Base-by-base conservation (phyloP, 2,329 filamentous ascomycete species). In the Microcyclosporella mali region DNA sequence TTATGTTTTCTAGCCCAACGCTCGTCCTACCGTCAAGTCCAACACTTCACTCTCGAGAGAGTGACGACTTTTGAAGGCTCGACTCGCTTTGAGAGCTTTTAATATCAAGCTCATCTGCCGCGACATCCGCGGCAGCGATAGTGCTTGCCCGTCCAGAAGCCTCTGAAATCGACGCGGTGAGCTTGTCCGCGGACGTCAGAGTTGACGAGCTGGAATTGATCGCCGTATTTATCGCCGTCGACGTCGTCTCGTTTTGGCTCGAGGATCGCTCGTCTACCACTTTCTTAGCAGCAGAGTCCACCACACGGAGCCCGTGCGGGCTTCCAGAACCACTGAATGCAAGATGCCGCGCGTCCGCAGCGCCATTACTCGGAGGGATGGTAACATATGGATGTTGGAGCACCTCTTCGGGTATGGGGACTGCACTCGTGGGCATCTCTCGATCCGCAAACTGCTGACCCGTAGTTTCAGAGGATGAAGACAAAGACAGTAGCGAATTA, bases 401-500 rank as follows among this genome's bases (percentile, higher is more conserved):
- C 18, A 32, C 42, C 17, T 50, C 40, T 33, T 56, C 53, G n/a
- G 52, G 48, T 7, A 59, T 55, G 14, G 45, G 43, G n/a, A 49
- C 52, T 4, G 57, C 51, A 14, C 55, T 52, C n/a, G 51, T 8
- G 9, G 59, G 59, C 61, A 65, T 63, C 14, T 55, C 40, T n/a
- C 62, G 53, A 7, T 51, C 49, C 3, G 59, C 54, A 2, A 62
- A 37, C 35, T 53, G 54, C 31, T 49, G 43, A 12, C 43, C 47
- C 4, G 57, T 58, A n/a, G 61, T 30, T 28, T 56, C 56, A 25
- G 21, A 25, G 9, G 21, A 25, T 9, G 21, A 25, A 4, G 21
- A 25, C 29, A 64, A 47, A 25, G 62, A 56, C 37, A 64, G 48
- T 14, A 72, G 56, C 2, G 70, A 73, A 28, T 63, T 67, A 18